Evolutionary conservation across 345 rosid genomes (phyloP).

Genomic region (Sisymbrium altissimum): DNA sequence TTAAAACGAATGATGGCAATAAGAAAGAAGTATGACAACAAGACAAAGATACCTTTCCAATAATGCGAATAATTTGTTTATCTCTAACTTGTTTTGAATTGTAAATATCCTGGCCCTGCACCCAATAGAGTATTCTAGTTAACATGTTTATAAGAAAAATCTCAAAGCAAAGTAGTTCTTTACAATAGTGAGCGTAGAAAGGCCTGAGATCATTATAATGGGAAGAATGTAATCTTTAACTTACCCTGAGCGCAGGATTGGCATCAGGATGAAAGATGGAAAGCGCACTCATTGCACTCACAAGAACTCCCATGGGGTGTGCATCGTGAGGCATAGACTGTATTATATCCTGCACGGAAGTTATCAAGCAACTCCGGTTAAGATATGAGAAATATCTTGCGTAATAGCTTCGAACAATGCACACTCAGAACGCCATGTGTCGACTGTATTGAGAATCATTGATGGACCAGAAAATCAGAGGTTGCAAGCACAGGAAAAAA

Average conservation of each 20-base stretch:
- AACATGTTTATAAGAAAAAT: neutral
- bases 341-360: conserved; percentile 64
- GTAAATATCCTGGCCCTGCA: conserved; percentile 53
- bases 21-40: neutral
- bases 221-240: conserved; percentile 27
- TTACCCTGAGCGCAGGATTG: conserved; percentile 93
- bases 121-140: conserved; percentile 10
- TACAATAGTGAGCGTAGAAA: neutral
- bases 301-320: conserved; percentile 98
- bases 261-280: conserved; percentile 98
- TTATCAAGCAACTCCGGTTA: neutral
- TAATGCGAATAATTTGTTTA: conserved; percentile 86
- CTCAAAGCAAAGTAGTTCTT: neutral
- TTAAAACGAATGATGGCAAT: neutral
- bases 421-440: conserved; percentile 1
- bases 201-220: neutral
- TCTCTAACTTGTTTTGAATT: conserved; percentile 82
- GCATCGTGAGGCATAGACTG: conserved; percentile 99
- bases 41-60: conserved; percentile 69
- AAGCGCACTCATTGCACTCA: conserved; percentile 97
- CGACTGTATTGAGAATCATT: neutral
- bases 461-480: neutral
- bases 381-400: neutral
- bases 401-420: neutral
- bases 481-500: neutral